phyloP scores from a whole-genome alignment of 257 asterid species.

The Scutellaria baicalensis region DNA sequence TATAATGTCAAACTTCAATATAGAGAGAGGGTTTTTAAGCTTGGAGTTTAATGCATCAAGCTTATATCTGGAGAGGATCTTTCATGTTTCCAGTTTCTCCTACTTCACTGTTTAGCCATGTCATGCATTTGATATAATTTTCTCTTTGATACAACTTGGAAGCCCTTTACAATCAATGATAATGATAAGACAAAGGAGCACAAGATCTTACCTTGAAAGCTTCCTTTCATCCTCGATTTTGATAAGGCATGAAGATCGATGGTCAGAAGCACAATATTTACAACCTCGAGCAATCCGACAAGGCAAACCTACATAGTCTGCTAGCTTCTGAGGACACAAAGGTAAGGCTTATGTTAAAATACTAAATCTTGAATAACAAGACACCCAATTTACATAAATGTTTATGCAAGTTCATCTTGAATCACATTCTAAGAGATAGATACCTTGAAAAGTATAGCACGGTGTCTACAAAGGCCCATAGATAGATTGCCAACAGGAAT shows the following conservation, averaged over 20 bases:
- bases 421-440: not conserved
- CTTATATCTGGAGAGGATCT: not conserved
- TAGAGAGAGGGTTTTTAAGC: not conserved
- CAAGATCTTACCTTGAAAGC: constrained; percentile 41
- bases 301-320: constrained; percentile 94
- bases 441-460: constrained; percentile 93
- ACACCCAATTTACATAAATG: not conserved
- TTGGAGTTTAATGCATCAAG: not conserved
- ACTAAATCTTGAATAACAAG: not conserved
- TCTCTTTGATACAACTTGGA: not conserved
- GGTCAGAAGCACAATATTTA: constrained; percentile 82
- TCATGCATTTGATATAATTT: not conserved
- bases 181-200: not conserved
- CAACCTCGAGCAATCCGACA: constrained; percentile 98
- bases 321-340: constrained; percentile 65
- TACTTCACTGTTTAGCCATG: not conserved
- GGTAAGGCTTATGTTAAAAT: not conserved
- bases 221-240: constrained; percentile 66
- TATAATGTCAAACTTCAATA: not conserved
- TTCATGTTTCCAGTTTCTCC: not conserved
- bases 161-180: not conserved
- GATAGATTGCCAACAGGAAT: constrained; percentile 83
- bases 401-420: not conserved
- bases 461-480: constrained; percentile 94
- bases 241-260: constrained; percentile 85